Evolutionary conservation across 2,329 filamentous ascomycete species (phyloP).

Genomic region (Pestalotiopsis sp.): DNA sequence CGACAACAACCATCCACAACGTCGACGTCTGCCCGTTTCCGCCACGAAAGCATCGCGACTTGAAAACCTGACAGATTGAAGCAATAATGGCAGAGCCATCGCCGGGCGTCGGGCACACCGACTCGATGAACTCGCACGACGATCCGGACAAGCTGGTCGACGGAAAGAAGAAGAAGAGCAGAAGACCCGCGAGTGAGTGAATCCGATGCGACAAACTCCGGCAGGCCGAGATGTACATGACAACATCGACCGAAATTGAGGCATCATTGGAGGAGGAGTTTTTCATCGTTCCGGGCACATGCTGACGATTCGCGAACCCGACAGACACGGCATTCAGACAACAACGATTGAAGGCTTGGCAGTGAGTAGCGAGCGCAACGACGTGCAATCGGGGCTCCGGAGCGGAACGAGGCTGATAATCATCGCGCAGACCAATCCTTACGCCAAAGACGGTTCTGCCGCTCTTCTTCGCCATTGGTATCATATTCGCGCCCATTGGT

Average conservation of each 20-base stretch:
- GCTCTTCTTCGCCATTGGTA: conserved; percentile 74
- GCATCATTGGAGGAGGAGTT: not conserved
- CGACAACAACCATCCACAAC: not conserved
- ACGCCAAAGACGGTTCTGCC: conserved; percentile 77
- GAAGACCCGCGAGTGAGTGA: conserved; percentile 81
- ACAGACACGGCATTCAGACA: conserved; percentile 95
- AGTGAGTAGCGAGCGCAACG: conserved; percentile 61
- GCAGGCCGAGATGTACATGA: not conserved
- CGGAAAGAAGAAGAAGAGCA: conserved; percentile 89
- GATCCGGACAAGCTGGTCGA: conserved; percentile 57
- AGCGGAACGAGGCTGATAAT: not conserved
- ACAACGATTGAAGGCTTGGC: conserved; percentile 97
- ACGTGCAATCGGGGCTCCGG: conserved; percentile 13
- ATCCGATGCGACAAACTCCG: conserved; percentile 31
- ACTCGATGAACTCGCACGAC: conserved; percentile 60
- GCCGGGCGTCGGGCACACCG: conserved; percentile 46
- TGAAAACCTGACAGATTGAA: not conserved
- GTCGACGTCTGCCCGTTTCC: not conserved
- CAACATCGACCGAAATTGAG: not conserved
- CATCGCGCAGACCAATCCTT: conserved; percentile 74
- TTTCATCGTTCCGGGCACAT: not conserved
- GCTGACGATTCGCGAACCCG: conserved; percentile 2
- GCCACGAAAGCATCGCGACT: not conserved
- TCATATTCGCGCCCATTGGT: conserved; percentile 92
- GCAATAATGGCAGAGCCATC: conserved; percentile 50